Evolutionary conservation across 345 rosid species (phyloP).

Genomic region (Eucalyptus sp.): DNA sequence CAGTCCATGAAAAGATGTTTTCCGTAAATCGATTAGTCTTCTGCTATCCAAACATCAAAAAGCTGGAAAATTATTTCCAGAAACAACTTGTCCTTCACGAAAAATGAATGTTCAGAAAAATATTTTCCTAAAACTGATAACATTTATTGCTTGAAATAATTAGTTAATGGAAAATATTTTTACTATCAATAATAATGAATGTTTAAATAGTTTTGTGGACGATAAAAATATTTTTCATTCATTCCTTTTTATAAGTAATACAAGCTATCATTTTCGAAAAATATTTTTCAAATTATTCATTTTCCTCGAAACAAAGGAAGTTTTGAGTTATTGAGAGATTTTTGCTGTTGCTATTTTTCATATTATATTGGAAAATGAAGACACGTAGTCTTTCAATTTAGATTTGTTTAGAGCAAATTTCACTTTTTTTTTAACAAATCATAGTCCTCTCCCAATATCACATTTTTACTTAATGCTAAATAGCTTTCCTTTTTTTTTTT

Average conservation of each 20-base stretch:
- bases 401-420: background rate
- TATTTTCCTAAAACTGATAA: too few species aligned
- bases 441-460: background rate
- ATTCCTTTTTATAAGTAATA: too few species aligned
- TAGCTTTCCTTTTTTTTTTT: background rate
- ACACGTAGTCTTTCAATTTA: background rate
- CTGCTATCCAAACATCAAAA: background rate
- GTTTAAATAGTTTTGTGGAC: fast-evolving
- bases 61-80: fast-evolving
- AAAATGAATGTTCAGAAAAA: too few species aligned
- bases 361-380: background rate
- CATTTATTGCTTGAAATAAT: too few species aligned
- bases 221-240: too few species aligned
- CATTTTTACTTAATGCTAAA: background rate
- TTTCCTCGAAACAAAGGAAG: fast-evolving
- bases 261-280: too few species aligned
- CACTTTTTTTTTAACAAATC: background rate
- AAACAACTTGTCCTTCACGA: background rate
- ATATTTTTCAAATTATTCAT: too few species aligned
- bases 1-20: fast-evolving
- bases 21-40: fast-evolving
- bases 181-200: background rate
- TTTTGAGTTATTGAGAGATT: background rate
- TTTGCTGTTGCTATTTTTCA: background rate
- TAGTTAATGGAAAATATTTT: background rate